Base-by-base conservation (phyloP, 805 yeast species). In the Candida patagonica region DNA sequence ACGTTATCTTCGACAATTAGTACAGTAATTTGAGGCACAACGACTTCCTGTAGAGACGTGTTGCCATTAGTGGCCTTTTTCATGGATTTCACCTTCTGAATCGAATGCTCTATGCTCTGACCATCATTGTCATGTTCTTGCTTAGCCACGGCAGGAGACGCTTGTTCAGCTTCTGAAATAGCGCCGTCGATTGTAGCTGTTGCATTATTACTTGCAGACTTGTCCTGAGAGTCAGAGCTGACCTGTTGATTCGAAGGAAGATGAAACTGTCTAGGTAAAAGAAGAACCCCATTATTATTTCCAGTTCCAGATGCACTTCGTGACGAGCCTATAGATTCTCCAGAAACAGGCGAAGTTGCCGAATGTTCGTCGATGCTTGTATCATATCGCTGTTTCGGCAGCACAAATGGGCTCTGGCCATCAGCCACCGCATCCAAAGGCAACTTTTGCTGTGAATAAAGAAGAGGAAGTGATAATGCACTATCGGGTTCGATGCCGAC, bases 1-100 rank as follows among this genome's bases (percentile, higher is more conserved):
- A 87, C 80, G 60, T 92, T 92, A 67, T 92, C 99, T 60, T 92
- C 99, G 7, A 92, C 98, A 30, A 92, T 88, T 38, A 92, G 63
- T 1, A 92, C 95, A 30, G 86, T 85, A 30, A 92, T 80, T 45
- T 86, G 83, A 0, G 96, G 95, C 15, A 89, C 69, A 16, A 92
- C 88, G 40, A 77, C 80, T 17, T 60, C 61, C 30, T 52, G 43
- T 2, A 37, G 34, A 4, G 40, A 29, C 8, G 30, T 15, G 24
- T 27, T 20, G 9, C 17, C 19, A 23, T 4, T 33, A 5, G 37
- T 33, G 17, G 37, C 17, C 4, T 22, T 20, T 10, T 22, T 20
- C 37, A 33, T 20, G 12, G 37, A 13, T 22, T 33, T 33, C n/a
- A 23, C 23, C 17, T 22, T 34, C 13, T 41, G 37, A n/a, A 15